phyloP scores from a whole-genome alignment of 768 basidiomycete genomes.

The Boletellus ananiceps region DNA sequence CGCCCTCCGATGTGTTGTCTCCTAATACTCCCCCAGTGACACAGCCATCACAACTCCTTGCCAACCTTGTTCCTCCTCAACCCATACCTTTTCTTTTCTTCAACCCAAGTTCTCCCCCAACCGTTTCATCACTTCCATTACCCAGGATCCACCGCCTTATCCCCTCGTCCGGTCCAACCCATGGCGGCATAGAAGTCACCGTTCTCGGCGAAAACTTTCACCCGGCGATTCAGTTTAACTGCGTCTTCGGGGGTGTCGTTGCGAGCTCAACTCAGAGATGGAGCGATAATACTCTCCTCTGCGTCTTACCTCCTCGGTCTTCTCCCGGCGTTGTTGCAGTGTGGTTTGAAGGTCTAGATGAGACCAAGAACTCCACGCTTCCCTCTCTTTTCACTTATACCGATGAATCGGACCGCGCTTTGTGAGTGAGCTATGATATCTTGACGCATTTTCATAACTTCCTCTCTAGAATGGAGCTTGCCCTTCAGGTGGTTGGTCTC shows the following conservation, averaged over 20 bases:
- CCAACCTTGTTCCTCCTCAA: constrained; percentile 31
- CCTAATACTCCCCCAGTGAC: constrained; percentile 9
- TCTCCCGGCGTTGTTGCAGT: constrained; percentile 85
- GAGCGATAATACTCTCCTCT: constrained; percentile 92
- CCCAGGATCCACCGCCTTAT: constrained; percentile 85
- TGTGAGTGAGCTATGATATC: constrained; percentile 49
- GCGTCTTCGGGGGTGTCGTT: constrained; percentile 79
- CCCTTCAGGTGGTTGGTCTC: constrained; percentile 89
- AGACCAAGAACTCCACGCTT: constrained; percentile 48
- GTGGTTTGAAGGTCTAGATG: constrained; percentile 75
- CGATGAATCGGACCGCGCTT: constrained; percentile 82
- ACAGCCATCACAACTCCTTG: constrained; percentile 19
- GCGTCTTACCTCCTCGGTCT: constrained; percentile 79
- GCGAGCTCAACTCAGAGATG: constrained; percentile 86
- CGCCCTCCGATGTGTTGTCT: constrained; percentile 19
- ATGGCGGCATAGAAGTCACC: constrained; percentile 93
- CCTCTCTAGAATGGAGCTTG: constrained; percentile 80
- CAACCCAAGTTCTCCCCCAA: constrained; percentile 44
- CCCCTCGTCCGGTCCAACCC: constrained; percentile 78
- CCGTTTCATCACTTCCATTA: constrained; percentile 45
- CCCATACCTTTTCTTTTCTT: constrained; percentile 61
- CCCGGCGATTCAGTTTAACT: constrained; percentile 61
- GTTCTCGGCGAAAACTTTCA: constrained; percentile 90
- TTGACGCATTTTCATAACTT: constrained; percentile 11
- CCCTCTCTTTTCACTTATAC: constrained; percentile 82